Conservation (phyloP, 208 protist species). For the Trypanosoma brucei region DNA sequence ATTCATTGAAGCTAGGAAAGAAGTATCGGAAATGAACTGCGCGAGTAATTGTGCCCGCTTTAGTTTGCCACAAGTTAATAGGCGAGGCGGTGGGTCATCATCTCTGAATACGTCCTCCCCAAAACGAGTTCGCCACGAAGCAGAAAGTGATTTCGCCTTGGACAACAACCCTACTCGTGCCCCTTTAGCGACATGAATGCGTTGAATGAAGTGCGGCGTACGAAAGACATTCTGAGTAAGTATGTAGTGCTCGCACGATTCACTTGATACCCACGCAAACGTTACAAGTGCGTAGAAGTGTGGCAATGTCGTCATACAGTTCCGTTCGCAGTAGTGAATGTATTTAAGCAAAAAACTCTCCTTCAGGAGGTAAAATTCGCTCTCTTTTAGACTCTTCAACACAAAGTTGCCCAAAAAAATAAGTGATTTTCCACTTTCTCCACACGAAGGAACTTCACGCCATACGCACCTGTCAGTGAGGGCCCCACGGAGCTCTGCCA, state of each 20-base stretch:
- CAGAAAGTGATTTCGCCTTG: not conserved
- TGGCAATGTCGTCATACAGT: slow-evolving; percentile 80
- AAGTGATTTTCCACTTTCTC: slow-evolving; percentile 82
- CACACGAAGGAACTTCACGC: slow-evolving; percentile 70
- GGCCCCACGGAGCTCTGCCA: slow-evolving; percentile 39
- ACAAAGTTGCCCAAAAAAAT: slow-evolving; percentile 89
- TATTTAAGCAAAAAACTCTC: slow-evolving; percentile 66
- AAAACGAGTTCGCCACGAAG: too few species aligned
- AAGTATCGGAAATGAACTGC: slow-evolving; percentile 80
- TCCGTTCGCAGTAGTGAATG: slow-evolving; percentile 72
- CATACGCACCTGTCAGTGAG: slow-evolving; percentile 39
- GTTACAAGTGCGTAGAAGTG: slow-evolving; percentile 82
- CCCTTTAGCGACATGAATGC: slow-evolving; percentile 91
- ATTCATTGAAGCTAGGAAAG: slow-evolving; percentile 66
- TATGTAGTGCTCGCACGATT: slow-evolving; percentile 67
- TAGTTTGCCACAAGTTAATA: slow-evolving; percentile 3
- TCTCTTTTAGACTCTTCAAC: slow-evolving; percentile 83
- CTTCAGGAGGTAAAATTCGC: slow-evolving; percentile 71
- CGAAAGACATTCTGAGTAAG: slow-evolving; percentile 92
- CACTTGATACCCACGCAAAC: slow-evolving; percentile 52
- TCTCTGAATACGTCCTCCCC: too few species aligned
- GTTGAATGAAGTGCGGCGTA: slow-evolving; percentile 85
- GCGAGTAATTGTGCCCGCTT: slow-evolving; percentile 75
- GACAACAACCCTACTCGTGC: slow-evolving; percentile 76
- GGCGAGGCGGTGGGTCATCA: too few species aligned